Percentiles rank a stretch among this genome's conserved stretches.
phyloP scores from a whole-genome alignment of 768 basidiomycete genomes.

The Tylopilus plumbeoviolaceoides region DNA sequence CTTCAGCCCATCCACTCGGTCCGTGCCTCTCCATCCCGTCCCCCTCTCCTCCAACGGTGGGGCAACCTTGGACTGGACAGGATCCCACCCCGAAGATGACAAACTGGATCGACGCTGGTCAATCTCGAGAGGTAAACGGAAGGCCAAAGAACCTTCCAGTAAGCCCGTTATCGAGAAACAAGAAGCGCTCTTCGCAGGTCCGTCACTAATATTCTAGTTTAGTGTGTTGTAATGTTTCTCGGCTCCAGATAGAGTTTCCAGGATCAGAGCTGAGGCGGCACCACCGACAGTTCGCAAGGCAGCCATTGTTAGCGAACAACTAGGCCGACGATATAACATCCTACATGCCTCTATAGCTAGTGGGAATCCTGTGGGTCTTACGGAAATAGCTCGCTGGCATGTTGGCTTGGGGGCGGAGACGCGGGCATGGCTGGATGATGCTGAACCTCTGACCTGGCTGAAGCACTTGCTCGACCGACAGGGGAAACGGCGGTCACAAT shows the following conservation, averaged over 20 bases:
- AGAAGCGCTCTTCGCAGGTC: constrained; percentile 55
- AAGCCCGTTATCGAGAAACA: constrained; percentile 52
- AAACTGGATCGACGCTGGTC: constrained; percentile 61
- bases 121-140: constrained; percentile 48
- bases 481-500: constrained; percentile 41
- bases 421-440: constrained; percentile 51
- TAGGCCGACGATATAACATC: constrained; percentile 61
- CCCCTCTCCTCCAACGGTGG: constrained; percentile 69
- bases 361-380: constrained; percentile 39
- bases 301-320: constrained; percentile 58
- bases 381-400: constrained; percentile 58
- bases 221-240: background rate
- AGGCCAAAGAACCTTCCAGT: constrained; percentile 50
- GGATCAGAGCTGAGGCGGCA: constrained; percentile 47
- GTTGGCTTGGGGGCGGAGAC: constrained; percentile 43
- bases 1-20: constrained; percentile 62
- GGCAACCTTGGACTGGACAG: constrained; percentile 70
- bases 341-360: constrained; percentile 39
- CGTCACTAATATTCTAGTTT: constrained; percentile 9
- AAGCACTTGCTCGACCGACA: constrained; percentile 57
- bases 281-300: constrained; percentile 61
- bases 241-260: constrained; percentile 51
- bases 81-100: constrained; percentile 50
- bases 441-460: constrained; percentile 73
- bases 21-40: constrained; percentile 53